Conservation (phyloP, 805 yeast genomes). For the Ogataea degrootiae region DNA sequence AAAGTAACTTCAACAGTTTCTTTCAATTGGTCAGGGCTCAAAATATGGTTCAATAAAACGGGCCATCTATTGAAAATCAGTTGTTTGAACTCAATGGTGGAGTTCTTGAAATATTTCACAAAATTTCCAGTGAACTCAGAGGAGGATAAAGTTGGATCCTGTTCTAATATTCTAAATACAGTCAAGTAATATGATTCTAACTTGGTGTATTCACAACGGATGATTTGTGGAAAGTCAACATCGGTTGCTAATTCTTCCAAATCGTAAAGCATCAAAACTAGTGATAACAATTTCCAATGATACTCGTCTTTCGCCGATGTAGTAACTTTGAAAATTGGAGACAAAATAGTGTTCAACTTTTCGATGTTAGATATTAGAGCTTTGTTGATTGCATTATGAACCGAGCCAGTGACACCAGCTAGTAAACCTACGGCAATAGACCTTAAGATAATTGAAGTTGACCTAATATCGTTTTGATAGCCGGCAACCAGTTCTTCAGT, state of each 20-base stretch:
- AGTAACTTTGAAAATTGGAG: conserved; percentile 18
- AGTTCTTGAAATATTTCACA: conserved; percentile 18
- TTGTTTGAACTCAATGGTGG: conserved; percentile 12
- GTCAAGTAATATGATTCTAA: conserved; percentile 16
- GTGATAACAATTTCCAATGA: conserved; percentile 44
- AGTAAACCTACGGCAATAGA: conserved; percentile 40
- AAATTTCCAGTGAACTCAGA: conserved; percentile 18
- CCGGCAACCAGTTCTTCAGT: conserved; percentile 18
- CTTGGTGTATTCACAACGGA: conserved; percentile 1
- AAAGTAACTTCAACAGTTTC: conserved; percentile 29
- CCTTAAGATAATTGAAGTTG: conserved; percentile 18
- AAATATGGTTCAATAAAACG: conserved; percentile 39
- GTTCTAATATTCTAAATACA: conserved; percentile 41
- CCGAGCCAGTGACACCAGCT: conserved; percentile 20
- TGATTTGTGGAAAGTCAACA: neutral
- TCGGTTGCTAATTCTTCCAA: conserved; percentile 17
- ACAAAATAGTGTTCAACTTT: conserved; percentile 15
- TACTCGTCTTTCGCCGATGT: conserved; percentile 9
- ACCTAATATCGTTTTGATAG: conserved; percentile 4
- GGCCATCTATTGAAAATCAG: conserved; percentile 50
- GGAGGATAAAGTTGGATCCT: conserved; percentile 22
- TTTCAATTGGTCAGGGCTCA: conserved; percentile 24
- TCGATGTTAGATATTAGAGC: conserved; percentile 13
- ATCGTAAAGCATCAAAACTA: conserved; percentile 45
- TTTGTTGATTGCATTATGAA: conserved; percentile 26